Evolutionary conservation across 495 filamentous ascomycete species (phyloP).

Genomic region (Talaromyces adpressus): DNA sequence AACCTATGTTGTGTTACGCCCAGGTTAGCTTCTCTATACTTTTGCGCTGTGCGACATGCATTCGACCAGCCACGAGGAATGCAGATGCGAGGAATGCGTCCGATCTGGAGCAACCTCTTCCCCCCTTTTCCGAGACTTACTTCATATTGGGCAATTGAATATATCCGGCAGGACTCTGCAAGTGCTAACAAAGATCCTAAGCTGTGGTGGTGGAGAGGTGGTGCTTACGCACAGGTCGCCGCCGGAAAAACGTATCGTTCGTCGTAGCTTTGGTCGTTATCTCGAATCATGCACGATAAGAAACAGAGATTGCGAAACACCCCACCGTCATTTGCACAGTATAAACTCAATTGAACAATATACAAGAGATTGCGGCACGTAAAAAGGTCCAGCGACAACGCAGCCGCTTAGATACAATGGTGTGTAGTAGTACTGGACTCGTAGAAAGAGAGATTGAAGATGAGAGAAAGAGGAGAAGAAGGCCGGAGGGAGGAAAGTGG

Average conservation of each 20-base stretch:
- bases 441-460: neutral
- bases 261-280: neutral
- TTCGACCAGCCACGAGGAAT: neutral
- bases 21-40: neutral
- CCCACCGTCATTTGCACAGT: neutral
- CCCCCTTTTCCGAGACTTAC: neutral
- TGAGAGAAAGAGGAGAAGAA: neutral
- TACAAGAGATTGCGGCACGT: neutral
- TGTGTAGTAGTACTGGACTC: neutral
- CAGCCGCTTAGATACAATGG: neutral
- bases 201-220: neutral
- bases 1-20: constrained; percentile 54
- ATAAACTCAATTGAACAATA: neutral
- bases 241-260: neutral
- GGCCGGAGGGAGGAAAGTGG: neutral
- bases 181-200: neutral
- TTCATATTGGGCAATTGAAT: neutral
- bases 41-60: neutral
- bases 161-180: neutral
- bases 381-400: neutral
- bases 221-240: neutral
- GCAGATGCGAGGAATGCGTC: neutral
- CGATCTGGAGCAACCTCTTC: neutral
- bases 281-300: neutral
- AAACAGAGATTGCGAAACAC: neutral